These are phyloP conservation scores for Xylaria venustula DNA, from an alignment of 495 filamentous ascomycete genomes.

Conservation along the genomic window DNA sequence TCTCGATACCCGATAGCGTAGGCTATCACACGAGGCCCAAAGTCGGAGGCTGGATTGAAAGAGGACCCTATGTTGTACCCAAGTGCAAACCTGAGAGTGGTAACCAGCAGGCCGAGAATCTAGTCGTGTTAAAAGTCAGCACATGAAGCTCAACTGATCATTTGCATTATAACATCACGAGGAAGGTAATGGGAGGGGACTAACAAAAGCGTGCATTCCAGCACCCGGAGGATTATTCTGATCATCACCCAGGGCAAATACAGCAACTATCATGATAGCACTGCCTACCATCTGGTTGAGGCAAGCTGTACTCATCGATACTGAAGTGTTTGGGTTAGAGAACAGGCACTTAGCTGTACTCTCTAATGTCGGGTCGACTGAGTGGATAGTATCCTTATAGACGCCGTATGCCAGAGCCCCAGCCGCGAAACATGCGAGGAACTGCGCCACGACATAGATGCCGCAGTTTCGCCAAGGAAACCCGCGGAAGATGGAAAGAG, in stretches of 20 bases:
- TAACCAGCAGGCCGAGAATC: constrained; percentile 48
- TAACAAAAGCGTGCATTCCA: constrained; percentile 46
- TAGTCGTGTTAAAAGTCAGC: neutral
- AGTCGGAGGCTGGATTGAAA: constrained; percentile 53
- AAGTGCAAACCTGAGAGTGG: constrained; percentile 43
- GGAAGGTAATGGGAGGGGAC: constrained; percentile 1
- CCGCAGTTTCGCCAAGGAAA: constrained; percentile 47
- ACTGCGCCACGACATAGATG: constrained; percentile 51
- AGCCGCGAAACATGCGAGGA: constrained; percentile 45
- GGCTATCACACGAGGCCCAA: constrained; percentile 44
- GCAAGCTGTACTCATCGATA: constrained; percentile 47
- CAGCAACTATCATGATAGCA: constrained; percentile 41
- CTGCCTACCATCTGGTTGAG: constrained; percentile 52
- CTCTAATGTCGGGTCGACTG: constrained; percentile 33
- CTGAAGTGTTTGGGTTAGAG: constrained; percentile 44
- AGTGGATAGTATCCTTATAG: constrained; percentile 47
- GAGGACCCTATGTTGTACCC: constrained; percentile 48
- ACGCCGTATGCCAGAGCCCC: constrained; percentile 46
- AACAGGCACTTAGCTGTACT: constrained; percentile 36
- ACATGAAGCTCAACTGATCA: too few relatives aligned
- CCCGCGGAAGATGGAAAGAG: constrained; percentile 51
- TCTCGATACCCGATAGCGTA: constrained; percentile 43
- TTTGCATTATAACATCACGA: too few relatives aligned
- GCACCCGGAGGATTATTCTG: constrained; percentile 54
- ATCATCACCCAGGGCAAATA: constrained; percentile 56